phyloP scores from a whole-genome alignment of 225 moss, liverwort and hornwort species.

The Lunularia cruciata region DNA sequence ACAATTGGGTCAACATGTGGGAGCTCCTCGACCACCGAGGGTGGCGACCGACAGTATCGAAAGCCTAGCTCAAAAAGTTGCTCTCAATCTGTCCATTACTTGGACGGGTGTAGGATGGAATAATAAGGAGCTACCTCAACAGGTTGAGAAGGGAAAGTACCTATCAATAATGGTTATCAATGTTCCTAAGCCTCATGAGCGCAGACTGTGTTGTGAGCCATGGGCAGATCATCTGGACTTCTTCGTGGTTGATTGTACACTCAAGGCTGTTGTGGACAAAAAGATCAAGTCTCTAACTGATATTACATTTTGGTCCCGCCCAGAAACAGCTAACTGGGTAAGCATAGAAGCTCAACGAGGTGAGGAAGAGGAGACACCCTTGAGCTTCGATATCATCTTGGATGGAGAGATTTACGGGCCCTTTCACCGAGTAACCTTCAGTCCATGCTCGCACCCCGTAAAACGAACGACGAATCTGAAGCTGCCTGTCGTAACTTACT shows the following conservation, averaged over 20 bases:
- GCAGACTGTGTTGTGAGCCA: slow-evolving; percentile 29
- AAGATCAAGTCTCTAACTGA: slow-evolving; percentile 24
- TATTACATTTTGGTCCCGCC: slow-evolving; percentile 19
- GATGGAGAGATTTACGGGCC: slow-evolving; percentile 41
- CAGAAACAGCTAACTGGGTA: slow-evolving; percentile 19
- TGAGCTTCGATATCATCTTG: slow-evolving; percentile 28
- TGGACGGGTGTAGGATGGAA: slow-evolving; percentile 15
- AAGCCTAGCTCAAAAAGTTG: slow-evolving; percentile 4
- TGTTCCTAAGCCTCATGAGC: slow-evolving; percentile 33
- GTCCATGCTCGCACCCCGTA: slow-evolving; percentile 24
- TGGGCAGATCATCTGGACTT: slow-evolving; percentile 23
- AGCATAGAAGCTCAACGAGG: slow-evolving; percentile 16
- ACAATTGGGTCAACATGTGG: slow-evolving; percentile 20
- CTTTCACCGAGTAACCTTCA: slow-evolving; percentile 31
- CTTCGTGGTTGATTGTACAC: slow-evolving; percentile 18
- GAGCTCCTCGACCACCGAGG: slow-evolving; percentile 10
- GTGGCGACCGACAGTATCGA: slow-evolving; percentile 19
- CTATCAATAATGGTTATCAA: slow-evolving; percentile 31
- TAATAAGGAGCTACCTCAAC: slow-evolving; percentile 7
- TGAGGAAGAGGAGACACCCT: slow-evolving; percentile 1
- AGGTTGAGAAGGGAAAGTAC: slow-evolving; percentile 13
- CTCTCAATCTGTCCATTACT: slow-evolving; percentile 15
- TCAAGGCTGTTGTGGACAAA: background rate
- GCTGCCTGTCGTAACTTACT: slow-evolving; percentile 30
- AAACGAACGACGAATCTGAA: slow-evolving; percentile 3